These are phyloP conservation scores for Yarrowia yakushimensis DNA, from an alignment of 805 yeast species.

Conservation along the genomic window DNA sequence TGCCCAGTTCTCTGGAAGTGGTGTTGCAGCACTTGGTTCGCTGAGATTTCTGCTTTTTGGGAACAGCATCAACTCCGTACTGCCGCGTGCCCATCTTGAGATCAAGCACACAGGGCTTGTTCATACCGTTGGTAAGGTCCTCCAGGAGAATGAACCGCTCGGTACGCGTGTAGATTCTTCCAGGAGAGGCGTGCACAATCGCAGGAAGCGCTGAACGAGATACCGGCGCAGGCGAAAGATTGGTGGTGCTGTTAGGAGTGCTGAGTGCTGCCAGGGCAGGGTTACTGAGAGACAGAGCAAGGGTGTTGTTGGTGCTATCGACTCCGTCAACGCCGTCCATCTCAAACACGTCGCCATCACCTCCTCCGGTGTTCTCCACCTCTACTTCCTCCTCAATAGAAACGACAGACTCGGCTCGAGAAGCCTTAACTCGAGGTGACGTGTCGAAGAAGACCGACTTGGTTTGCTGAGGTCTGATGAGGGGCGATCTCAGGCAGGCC, in stretches of 20 bases:
- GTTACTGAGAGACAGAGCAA: neutral
- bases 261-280: slow-evolving; percentile 6
- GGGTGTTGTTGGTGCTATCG: neutral
- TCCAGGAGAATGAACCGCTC: slow-evolving; percentile 85
- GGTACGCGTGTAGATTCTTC: slow-evolving; percentile 46
- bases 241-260: slow-evolving; percentile 12
- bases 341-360: slow-evolving; percentile 4
- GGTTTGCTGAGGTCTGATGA: neutral
- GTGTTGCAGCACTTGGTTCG: slow-evolving; percentile 74
- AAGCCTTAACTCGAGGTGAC: slow-evolving; percentile 6
- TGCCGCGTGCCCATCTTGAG: slow-evolving; percentile 98
- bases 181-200: slow-evolving; percentile 34
- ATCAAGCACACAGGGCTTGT: slow-evolving; percentile 86
- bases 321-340: slow-evolving; percentile 13
- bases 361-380: slow-evolving; percentile 14
- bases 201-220: slow-evolving; percentile 17
- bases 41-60: slow-evolving; percentile 72
- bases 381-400: slow-evolving; percentile 15
- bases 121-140: slow-evolving; percentile 81
- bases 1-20: slow-evolving; percentile 79
- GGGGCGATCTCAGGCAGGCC: slow-evolving; percentile 1
- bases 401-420: slow-evolving; percentile 9
- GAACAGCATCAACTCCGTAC: slow-evolving; percentile 88
- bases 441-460: slow-evolving; percentile 14
- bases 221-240: slow-evolving; percentile 9